A percentile compares a stretch with the other conserved stretches of the same genome.
These are phyloP conservation scores for Fusarium dlaminii DNA, from an alignment of 2,329 filamentous ascomycete genomes.

Conservation along the genomic window DNA sequence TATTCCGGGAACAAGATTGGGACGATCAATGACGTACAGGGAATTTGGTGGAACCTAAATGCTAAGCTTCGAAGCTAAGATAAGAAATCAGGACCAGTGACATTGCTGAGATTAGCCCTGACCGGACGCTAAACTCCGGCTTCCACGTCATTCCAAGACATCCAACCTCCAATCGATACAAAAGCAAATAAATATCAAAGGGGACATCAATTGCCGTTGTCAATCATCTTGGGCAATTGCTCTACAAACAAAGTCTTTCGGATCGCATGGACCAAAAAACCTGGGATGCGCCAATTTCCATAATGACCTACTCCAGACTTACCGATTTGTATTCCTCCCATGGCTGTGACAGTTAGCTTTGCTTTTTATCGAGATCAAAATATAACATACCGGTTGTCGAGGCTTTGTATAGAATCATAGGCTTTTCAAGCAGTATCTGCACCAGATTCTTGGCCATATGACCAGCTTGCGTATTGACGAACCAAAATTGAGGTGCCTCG, in stretches of 20 bases:
- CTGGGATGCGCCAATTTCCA: background rate
- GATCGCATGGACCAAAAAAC: background rate
- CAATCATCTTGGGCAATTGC: background rate
- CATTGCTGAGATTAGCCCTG: background rate
- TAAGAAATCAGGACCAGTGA: background rate
- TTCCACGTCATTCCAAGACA: background rate
- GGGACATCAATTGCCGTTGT: background rate
- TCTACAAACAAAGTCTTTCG: background rate
- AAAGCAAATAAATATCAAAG: background rate
- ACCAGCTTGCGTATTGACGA: background rate
- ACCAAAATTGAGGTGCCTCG: background rate
- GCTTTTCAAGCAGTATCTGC: background rate
- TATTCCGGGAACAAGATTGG: background rate
- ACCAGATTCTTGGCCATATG: background rate
- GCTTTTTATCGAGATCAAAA: too few species aligned
- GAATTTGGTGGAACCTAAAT: background rate
- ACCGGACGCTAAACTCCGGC: background rate
- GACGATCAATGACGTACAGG: slow-evolving; percentile 8
- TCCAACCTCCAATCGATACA: background rate
- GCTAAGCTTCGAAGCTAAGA: background rate
- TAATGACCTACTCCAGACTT: background rate
- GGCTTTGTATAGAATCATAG: background rate
- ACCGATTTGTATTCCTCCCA: background rate
- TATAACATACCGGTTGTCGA: background rate
- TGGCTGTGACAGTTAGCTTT: background rate